Evolutionary conservation across 257 asterid species (phyloP).

Genomic region (Cinchona pubescens): DNA sequence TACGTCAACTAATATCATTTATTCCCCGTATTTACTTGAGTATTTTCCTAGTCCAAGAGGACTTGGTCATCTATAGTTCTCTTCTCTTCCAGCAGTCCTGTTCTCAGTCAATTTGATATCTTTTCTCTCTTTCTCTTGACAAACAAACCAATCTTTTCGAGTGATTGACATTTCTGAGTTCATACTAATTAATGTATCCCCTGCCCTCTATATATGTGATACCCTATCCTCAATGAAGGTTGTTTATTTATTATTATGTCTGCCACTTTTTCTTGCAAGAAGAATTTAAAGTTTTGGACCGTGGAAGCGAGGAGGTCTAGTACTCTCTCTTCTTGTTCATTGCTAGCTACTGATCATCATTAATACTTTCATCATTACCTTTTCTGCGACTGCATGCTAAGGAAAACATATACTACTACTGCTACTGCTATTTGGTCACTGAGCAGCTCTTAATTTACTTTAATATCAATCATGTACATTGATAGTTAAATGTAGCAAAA

Average conservation of each 20-base stretch:
- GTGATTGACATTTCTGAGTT: constrained; percentile 11
- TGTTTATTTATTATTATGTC: neutral
- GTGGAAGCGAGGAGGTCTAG: neutral
- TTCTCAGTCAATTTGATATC: neutral
- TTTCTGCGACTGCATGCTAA: neutral
- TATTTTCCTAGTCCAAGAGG: too few species aligned
- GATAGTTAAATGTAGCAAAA: too few species aligned
- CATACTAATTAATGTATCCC: neutral
- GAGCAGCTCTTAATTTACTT: neutral
- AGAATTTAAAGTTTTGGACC: constrained; percentile 22
- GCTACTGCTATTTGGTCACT: neutral
- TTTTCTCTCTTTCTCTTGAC: too few species aligned
- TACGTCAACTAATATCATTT: too few species aligned
- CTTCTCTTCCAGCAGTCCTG: too few species aligned
- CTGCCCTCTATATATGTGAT: constrained; percentile 1
- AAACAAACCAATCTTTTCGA: neutral
- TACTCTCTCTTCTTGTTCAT: neutral
- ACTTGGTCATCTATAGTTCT: too few species aligned
- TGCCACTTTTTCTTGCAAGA: constrained; percentile 32
- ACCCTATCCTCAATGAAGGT: neutral
- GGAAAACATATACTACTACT: neutral
- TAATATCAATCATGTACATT: too few species aligned
- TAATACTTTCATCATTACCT: neutral
- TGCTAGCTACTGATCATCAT: neutral
- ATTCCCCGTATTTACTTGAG: too few species aligned